Percentiles rank a stretch among this genome's conserved stretches.
phyloP scores from a whole-genome alignment of 2,329 filamentous ascomycete genomes.

The Penicillium italicum region DNA sequence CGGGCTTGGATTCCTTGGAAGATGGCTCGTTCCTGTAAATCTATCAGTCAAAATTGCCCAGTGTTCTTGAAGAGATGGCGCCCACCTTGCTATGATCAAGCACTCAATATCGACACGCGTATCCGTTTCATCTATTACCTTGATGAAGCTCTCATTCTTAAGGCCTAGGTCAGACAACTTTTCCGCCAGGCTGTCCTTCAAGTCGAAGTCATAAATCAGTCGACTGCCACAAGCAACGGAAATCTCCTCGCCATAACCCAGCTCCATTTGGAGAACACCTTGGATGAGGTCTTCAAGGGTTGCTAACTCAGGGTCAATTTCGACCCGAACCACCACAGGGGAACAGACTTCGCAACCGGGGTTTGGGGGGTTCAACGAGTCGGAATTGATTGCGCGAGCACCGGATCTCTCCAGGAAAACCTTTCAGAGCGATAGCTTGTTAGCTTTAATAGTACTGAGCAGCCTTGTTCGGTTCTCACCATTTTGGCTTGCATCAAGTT shows the following conservation, averaged over 20 bases:
- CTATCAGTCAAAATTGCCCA: slow-evolving; percentile 12
- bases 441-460: not conserved
- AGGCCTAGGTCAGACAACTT: slow-evolving; percentile 76
- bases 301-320: slow-evolving; percentile 66
- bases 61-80: not conserved
- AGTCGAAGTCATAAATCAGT: slow-evolving; percentile 83
- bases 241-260: slow-evolving; percentile 79
- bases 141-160: slow-evolving; percentile 70
- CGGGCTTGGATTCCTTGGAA: slow-evolving; percentile 39
- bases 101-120: slow-evolving; percentile 78
- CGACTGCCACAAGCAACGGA: slow-evolving; percentile 70
- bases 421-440: slow-evolving; percentile 34
- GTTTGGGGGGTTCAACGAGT: slow-evolving; percentile 62
- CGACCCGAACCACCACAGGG: slow-evolving; percentile 63
- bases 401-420: slow-evolving; percentile 71
- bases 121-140: slow-evolving; percentile 67
- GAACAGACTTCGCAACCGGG: slow-evolving; percentile 80
- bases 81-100: slow-evolving; percentile 41
- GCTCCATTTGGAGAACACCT: slow-evolving; percentile 62
- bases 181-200: slow-evolving; percentile 79
- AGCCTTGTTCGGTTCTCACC: slow-evolving; percentile 43
- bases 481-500: slow-evolving; percentile 71
- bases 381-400: slow-evolving; percentile 57
- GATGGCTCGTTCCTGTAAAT: slow-evolving; percentile 27
- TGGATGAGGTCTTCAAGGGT: slow-evolving; percentile 79